phyloP scores from a whole-genome alignment of 2,329 filamentous ascomycete species.

The Trichoderma sp. region DNA sequence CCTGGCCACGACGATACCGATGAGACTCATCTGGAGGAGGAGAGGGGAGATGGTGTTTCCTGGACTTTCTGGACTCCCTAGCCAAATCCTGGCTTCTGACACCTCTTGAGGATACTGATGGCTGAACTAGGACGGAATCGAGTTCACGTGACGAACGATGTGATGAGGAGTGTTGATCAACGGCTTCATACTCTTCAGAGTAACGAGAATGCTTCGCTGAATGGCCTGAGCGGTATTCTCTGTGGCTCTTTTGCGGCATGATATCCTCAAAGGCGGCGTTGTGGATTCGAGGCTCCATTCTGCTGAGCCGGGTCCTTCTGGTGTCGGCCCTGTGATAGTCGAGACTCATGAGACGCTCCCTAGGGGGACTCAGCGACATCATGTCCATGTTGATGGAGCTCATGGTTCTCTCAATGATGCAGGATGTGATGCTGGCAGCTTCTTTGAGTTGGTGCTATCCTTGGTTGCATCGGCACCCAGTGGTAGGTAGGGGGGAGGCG shows the following conservation, averaged over 20 bases:
- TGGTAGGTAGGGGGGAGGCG: neutral
- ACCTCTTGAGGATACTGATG: slow-evolving; percentile 3
- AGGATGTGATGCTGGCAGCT: neutral
- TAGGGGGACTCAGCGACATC: neutral
- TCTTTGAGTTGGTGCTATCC: neutral
- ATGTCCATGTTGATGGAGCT: slow-evolving; percentile 12
- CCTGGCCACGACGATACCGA: neutral
- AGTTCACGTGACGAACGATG: slow-evolving; percentile 17
- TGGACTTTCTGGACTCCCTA: neutral
- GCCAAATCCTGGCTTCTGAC: neutral
- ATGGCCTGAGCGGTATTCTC: neutral
- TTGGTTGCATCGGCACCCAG: neutral
- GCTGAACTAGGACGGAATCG: neutral
- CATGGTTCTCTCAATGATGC: neutral
- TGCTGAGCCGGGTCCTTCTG: neutral
- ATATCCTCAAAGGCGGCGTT: neutral
- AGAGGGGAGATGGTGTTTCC: slow-evolving; percentile 3
- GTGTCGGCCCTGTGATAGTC: neutral
- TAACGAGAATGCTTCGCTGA: slow-evolving; percentile 1
- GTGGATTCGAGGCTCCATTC: neutral
- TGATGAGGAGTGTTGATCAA: neutral
- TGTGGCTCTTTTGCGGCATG: neutral
- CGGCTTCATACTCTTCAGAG: slow-evolving; percentile 10
- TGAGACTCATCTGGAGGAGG: slow-evolving; percentile 12
- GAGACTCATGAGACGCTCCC: neutral